These are phyloP conservation scores for Luvunga scandens DNA, from an alignment of 345 rosid genomes.

Conservation along the genomic window DNA sequence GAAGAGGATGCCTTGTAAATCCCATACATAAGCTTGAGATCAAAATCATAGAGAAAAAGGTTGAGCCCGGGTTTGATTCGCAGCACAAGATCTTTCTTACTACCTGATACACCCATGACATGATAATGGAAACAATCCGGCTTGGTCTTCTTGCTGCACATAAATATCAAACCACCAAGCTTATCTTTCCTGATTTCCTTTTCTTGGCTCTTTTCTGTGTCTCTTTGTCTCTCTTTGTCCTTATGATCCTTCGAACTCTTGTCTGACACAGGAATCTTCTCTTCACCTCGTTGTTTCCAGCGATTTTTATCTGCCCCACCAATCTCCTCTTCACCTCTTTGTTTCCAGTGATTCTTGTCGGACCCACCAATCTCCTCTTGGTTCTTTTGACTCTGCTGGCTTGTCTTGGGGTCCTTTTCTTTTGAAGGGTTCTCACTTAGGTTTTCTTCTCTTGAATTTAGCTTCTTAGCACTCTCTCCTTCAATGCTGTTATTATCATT, in stretches of 20 bases:
- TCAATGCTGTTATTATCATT: conserved; percentile 20
- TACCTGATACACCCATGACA: conserved; percentile 72
- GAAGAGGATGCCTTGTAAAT: conserved; percentile 73
- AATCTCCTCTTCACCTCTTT: neutral
- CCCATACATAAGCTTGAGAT: conserved; percentile 86
- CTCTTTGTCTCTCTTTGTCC: conserved; percentile 21
- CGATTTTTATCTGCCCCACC: neutral
- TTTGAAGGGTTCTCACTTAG: conserved; percentile 16
- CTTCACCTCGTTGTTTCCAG: neutral
- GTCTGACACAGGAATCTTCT: conserved; percentile 1
- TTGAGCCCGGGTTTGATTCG: conserved; percentile 68
- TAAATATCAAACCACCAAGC: conserved; percentile 82
- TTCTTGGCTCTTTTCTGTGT: conserved; percentile 10
- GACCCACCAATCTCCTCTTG: conserved; percentile 18
- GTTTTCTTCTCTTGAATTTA: conserved; percentile 27
- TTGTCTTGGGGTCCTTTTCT: conserved; percentile 14
- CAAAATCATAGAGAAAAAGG: conserved; percentile 89
- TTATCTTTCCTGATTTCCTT: conserved; percentile 36
- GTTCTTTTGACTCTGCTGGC: conserved; percentile 18
- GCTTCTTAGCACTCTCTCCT: conserved; percentile 16
- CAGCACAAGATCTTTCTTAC: conserved; percentile 62
- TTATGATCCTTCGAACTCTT: conserved; percentile 12
- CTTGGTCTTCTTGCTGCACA: conserved; percentile 90
- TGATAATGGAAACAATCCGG: conserved; percentile 77
- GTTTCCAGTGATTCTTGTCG: conserved; percentile 6